A percentile compares a stretch with the other conserved stretches of the same genome.
phyloP scores from a whole-genome alignment of 176 grass and related monocot genomes.

The Secale cereale region DNA sequence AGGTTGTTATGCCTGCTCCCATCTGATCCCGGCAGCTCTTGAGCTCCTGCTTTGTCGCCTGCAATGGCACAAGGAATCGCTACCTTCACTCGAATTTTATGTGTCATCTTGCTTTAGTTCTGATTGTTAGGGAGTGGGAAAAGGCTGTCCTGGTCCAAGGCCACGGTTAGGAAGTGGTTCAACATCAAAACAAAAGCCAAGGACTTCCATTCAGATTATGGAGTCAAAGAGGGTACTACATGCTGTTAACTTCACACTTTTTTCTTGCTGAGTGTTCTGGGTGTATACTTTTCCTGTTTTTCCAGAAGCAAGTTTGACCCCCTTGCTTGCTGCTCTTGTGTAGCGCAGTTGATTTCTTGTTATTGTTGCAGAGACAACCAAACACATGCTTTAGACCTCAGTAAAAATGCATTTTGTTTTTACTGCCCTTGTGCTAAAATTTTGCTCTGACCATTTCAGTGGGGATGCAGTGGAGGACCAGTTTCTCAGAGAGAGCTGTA shows the following conservation, averaged over 20 bases:
- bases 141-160: slow-evolving; percentile 93
- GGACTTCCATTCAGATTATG: slow-evolving; percentile 71
- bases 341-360: neutral
- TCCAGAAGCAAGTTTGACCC: slow-evolving; percentile 15
- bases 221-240: slow-evolving; percentile 53
- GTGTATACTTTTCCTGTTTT: slow-evolving; percentile 13
- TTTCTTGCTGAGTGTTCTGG: neutral
- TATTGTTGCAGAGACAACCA: slow-evolving; percentile 29
- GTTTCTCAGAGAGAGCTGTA: slow-evolving; percentile 72
- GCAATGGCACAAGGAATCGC: too few relatives aligned
- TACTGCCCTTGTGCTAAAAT: slow-evolving; percentile 17
- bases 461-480: slow-evolving; percentile 52
- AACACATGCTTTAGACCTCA: slow-evolving; percentile 17
- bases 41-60: too few relatives aligned
- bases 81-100: slow-evolving; percentile 1
- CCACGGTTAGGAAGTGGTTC: slow-evolving; percentile 92
- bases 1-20: too few relatives aligned
- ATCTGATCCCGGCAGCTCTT: too few relatives aligned
- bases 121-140: slow-evolving; percentile 35
- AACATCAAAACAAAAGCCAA: slow-evolving; percentile 88
- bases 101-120: slow-evolving; percentile 14
- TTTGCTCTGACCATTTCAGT: slow-evolving; percentile 45
- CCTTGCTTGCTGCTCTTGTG: slow-evolving; percentile 6
- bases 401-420: slow-evolving; percentile 12
- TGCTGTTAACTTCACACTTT: slow-evolving; percentile 12